These are phyloP conservation scores for Ophiostoma quercus DNA, from an alignment of 2,329 filamentous ascomycete species.

Conservation along the genomic window DNA sequence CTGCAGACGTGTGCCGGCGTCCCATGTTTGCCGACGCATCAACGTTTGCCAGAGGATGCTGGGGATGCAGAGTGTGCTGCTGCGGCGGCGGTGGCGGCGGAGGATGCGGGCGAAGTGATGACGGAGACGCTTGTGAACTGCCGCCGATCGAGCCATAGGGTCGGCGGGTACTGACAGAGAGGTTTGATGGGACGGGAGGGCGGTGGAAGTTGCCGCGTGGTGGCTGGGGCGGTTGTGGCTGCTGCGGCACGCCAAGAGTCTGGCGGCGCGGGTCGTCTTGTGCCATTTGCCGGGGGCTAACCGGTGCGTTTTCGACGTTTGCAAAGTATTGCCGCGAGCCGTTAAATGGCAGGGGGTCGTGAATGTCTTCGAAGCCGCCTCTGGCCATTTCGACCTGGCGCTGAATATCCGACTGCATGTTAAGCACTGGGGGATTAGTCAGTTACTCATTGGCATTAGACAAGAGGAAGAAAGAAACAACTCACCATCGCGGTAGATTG, in stretches of 20 bases:
- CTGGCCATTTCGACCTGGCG: conserved; percentile 53
- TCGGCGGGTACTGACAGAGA: conserved; percentile 68
- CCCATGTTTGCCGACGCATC: conserved; percentile 62
- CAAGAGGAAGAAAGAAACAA: conserved; percentile 35
- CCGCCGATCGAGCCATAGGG: conserved; percentile 84
- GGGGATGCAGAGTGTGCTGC: conserved; percentile 30
- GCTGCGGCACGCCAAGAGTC: conserved; percentile 58
- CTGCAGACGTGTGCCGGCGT: conserved; percentile 87
- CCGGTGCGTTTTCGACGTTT: conserved; percentile 66
- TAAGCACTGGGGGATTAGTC: conserved; percentile 42
- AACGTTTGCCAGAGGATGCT: conserved; percentile 45
- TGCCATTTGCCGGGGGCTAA: conserved; percentile 81
- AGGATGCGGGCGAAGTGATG: conserved; percentile 62
- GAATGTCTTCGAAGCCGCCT: conserved; percentile 56
- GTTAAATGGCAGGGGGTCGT: conserved; percentile 59
- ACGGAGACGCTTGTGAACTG: conserved; percentile 64
- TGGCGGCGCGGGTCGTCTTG: conserved; percentile 75
- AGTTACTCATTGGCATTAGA: background rate
- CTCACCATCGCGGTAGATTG: conserved; percentile 77
- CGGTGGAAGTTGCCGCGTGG: conserved; percentile 62
- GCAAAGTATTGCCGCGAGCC: conserved; percentile 62
- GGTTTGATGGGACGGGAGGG: conserved; percentile 73
- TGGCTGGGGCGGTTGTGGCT: conserved; percentile 52
- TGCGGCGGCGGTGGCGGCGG: conserved; percentile 49
- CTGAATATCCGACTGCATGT: conserved; percentile 55